Conservation (phyloP, 306 rosid species). For the Acacia crassicarpa region DNA sequence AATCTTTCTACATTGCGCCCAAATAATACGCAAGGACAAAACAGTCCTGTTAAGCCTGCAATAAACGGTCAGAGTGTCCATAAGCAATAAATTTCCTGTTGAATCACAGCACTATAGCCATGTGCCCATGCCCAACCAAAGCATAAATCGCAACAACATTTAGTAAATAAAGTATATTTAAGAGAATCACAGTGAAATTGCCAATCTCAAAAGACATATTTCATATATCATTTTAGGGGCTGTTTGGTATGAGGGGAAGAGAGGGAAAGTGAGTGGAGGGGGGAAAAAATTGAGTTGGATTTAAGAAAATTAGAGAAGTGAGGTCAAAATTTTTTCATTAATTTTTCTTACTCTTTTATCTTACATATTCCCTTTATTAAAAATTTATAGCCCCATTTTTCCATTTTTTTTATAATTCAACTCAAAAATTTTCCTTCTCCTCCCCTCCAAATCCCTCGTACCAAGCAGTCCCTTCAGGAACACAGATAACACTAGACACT, state of each 20-base stretch:
- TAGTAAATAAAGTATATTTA: constrained; percentile 17
- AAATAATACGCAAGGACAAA: constrained; percentile 92
- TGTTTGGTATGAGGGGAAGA: too few species aligned
- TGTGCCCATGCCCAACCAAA: constrained; percentile 6
- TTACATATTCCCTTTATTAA: too few species aligned
- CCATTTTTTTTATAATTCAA: too few species aligned
- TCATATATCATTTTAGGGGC: background rate
- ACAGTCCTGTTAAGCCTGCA: constrained; percentile 84
- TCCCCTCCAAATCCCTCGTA: too few species aligned
- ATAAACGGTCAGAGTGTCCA: constrained; percentile 19
- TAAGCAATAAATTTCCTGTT: constrained; percentile 7
- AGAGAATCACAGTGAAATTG: constrained; percentile 10
- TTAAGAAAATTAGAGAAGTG: too few species aligned
- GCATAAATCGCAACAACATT: background rate
- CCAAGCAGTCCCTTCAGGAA: background rate
- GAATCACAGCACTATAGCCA: background rate
- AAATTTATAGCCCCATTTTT: too few species aligned
- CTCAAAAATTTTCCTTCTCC: too few species aligned
- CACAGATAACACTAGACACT: background rate
- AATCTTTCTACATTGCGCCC: constrained; percentile 85
- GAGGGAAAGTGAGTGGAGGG: too few species aligned
- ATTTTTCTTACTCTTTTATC: too few species aligned
- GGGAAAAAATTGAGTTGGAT: too few species aligned
- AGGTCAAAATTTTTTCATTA: too few species aligned
- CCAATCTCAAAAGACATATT: background rate